Base-by-base conservation (phyloP, 257 asterid genomes). In the Fraxinus americana region DNA sequence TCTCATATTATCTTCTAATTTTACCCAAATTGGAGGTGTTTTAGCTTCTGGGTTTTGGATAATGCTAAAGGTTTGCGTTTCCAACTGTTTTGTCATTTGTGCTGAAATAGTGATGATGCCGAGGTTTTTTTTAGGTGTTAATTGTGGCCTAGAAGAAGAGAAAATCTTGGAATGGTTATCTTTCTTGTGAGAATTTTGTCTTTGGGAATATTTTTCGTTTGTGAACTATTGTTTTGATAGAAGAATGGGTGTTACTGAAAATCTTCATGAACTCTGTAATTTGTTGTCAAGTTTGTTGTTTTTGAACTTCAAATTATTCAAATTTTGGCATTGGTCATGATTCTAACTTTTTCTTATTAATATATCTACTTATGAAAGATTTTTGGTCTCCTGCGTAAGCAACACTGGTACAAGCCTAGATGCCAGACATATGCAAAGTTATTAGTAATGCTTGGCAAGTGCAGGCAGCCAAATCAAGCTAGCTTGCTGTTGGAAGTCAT, bases 381-480 rank as follows among this genome's bases (percentile, higher is more conserved):
- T 84, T 93, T 95, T 30, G 83, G 82, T 69, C 98, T 95, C 82
- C 92, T 95, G 25, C 96, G 97, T 41, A 87, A 85, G 88, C 98
- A 95, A 70, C 92, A 78, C 3, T 93, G 98, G 99, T 95, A 95
- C 67, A 88, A 86, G 83, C 92, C 98, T 30, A 85, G 91, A 86
- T 59, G 87, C 67, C 93, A 85, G 82, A 89, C 97, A 19, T 95
- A 93, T 82, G 76, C 94, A 10, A 93, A 89, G 88, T 82, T 95
- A 52, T 78, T 93, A 77, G 92, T 90, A 67, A 91, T 93, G 99
- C 94, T 95, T n/a, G 96, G 98, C 59, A 95, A 90, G 83, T 89
- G 97, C 90, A 88, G 84, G 86, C 93, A 89, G 86, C 91, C 98
- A 54, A 78, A 85, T 75, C 87, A 90, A 77, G 96, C 98, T 75